A percentile compares a stretch with the other conserved stretches of the same genome.
Evolutionary conservation across 2,329 filamentous ascomycete species (phyloP).

Genomic region (Chaetomium sp.): DNA sequence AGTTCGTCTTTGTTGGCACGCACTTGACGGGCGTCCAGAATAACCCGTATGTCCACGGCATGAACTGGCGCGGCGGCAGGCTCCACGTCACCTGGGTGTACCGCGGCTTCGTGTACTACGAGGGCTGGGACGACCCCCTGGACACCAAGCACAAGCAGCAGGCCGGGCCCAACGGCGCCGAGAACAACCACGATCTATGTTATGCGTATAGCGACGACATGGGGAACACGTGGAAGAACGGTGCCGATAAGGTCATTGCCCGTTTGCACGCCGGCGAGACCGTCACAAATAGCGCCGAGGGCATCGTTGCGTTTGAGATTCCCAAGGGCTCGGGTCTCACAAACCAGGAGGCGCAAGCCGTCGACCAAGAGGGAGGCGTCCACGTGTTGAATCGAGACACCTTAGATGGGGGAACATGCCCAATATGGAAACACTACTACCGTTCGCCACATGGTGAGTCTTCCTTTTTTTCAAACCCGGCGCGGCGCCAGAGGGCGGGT

Average conservation of each 20-base stretch:
- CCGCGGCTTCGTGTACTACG: slow-evolving; percentile 50
- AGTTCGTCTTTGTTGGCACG: slow-evolving; percentile 46
- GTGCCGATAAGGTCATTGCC: slow-evolving; percentile 42
- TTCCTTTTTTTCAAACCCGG: neutral
- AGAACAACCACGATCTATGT: slow-evolving; percentile 54
- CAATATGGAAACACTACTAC: slow-evolving; percentile 47
- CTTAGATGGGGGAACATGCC: slow-evolving; percentile 33
- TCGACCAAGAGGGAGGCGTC: slow-evolving; percentile 49
- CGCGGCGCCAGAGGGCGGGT: neutral
- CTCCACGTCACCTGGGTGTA: slow-evolving; percentile 55
- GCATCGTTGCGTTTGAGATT: slow-evolving; percentile 50
- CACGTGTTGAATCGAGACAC: slow-evolving; percentile 53
- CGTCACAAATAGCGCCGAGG: slow-evolving; percentile 45
- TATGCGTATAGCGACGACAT: slow-evolving; percentile 51
- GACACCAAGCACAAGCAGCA: slow-evolving; percentile 48
- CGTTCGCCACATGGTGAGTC: slow-evolving; percentile 39
- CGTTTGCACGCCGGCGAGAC: slow-evolving; percentile 42
- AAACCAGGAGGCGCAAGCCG: slow-evolving; percentile 54
- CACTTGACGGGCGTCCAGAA: slow-evolving; percentile 49
- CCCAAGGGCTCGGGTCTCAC: slow-evolving; percentile 49
- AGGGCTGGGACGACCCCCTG: slow-evolving; percentile 45
- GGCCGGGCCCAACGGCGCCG: slow-evolving; percentile 47
- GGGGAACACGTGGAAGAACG: slow-evolving; percentile 49
- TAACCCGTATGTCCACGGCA: slow-evolving; percentile 56
- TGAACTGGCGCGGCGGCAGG: slow-evolving; percentile 37